A percentile compares a stretch with the other conserved stretches of the same genome.
These are phyloP conservation scores for Coemansia sp. DNA, from an alignment of 192 early-diverging fungal genomes.

Conservation along the genomic window DNA sequence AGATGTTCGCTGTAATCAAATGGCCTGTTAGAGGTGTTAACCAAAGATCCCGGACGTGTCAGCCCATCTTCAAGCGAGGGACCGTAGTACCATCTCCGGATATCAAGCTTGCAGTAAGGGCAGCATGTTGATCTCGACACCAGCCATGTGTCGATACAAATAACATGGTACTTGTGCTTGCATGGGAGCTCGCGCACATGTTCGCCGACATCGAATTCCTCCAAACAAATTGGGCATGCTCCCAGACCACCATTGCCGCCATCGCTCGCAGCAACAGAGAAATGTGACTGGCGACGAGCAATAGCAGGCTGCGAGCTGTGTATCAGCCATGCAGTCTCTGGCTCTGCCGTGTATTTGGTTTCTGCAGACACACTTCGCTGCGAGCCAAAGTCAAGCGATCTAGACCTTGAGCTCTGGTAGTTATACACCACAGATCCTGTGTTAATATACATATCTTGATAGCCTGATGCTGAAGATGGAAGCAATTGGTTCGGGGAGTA, in stretches of 20 bases:
- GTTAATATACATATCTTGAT: not conserved
- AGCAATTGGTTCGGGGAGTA: not conserved
- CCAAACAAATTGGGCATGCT: slow-evolving; percentile 68
- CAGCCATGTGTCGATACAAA: slow-evolving; percentile 66
- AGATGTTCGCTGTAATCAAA: slow-evolving; percentile 12
- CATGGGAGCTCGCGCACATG: slow-evolving; percentile 65
- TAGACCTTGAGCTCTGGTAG: slow-evolving; percentile 22
- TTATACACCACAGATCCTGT: slow-evolving; percentile 18
- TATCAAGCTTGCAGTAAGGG: slow-evolving; percentile 54
- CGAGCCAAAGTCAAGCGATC: slow-evolving; percentile 14
- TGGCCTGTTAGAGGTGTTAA: slow-evolving; percentile 2
- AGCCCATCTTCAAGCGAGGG: slow-evolving; percentile 21
- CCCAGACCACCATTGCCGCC: slow-evolving; percentile 23
- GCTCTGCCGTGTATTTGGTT: not conserved
- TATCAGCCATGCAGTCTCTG: slow-evolving; percentile 14
- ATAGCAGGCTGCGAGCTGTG: slow-evolving; percentile 40
- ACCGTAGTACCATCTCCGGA: slow-evolving; percentile 48
- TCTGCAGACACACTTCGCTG: not conserved
- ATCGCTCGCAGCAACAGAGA: slow-evolving; percentile 15
- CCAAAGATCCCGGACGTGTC: slow-evolving; percentile 8
- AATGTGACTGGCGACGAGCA: slow-evolving; percentile 14
- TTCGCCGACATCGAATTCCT: slow-evolving; percentile 64
- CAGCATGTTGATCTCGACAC: slow-evolving; percentile 53
- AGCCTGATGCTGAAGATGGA: not conserved
- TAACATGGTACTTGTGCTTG: slow-evolving; percentile 61